phyloP scores from a whole-genome alignment of 2,329 filamentous ascomycete species.

The Aphanoascus verrucosus region DNA sequence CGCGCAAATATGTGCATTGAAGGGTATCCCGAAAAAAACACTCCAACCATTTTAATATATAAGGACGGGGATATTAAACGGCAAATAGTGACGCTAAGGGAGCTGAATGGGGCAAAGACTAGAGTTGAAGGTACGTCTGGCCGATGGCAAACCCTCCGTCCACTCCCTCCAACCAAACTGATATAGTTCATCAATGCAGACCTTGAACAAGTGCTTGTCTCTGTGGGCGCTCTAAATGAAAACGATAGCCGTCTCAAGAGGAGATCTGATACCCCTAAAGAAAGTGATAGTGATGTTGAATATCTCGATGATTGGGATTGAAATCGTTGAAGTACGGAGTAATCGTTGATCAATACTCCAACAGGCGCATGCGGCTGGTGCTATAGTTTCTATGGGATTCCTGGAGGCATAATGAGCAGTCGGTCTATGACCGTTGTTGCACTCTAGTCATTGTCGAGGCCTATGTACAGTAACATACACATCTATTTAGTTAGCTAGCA shows the following conservation, averaged over 20 bases:
- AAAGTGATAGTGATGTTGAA: conserved; percentile 43
- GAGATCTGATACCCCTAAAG: conserved; percentile 45
- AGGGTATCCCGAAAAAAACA: conserved; percentile 89
- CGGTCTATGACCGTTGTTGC: no score
- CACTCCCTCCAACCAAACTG: not conserved
- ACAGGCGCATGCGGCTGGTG: not conserved
- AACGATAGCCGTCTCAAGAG: conserved; percentile 65
- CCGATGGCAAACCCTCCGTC: not conserved
- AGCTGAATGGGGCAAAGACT: conserved; percentile 62
- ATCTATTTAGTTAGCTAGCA: no score
- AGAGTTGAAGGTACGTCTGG: conserved; percentile 44
- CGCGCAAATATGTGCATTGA: conserved; percentile 86
- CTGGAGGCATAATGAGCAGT: not conserved
- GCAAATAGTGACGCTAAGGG: conserved; percentile 81
- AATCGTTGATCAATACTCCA: no score
- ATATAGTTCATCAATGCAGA: conserved; percentile 36
- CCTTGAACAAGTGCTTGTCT: conserved; percentile 69
- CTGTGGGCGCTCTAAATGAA: conserved; percentile 66
- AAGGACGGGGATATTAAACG: conserved; percentile 83
- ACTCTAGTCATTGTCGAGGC: no score
- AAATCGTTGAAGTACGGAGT: no score
- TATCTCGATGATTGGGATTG: conserved; percentile 50
- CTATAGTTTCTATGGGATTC: not conserved
- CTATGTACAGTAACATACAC: no score
- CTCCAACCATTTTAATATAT: conserved; percentile 86